Evolutionary conservation across 495 filamentous ascomycete genomes (phyloP).

Genomic region (Hypoxylon cercidicola): DNA sequence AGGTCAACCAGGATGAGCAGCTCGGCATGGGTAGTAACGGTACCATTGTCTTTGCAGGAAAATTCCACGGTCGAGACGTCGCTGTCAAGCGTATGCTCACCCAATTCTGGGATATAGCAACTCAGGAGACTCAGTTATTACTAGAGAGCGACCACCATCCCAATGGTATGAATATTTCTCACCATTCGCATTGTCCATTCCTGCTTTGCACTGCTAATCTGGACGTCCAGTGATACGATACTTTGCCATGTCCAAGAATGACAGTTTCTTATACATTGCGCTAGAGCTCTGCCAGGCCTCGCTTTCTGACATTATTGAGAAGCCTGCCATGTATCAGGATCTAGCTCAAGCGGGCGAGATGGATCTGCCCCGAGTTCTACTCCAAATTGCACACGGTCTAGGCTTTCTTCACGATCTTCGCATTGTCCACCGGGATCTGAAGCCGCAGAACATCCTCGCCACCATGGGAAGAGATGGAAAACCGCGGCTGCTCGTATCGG

Average conservation of each 20-base stretch:
- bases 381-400: conserved; percentile 87
- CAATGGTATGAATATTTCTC: conserved; percentile 63
- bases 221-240: conserved; percentile 81
- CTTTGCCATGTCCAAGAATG: conserved; percentile 86
- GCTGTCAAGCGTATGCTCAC: conserved; percentile 97
- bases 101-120: conserved; percentile 93
- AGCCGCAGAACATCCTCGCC: conserved; percentile 96
- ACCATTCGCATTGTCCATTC: background rate
- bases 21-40: conserved; percentile 86
- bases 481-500: conserved; percentile 88
- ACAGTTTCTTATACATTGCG: conserved; percentile 95
- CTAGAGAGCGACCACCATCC: conserved; percentile 94
- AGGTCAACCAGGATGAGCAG: conserved; percentile 76
- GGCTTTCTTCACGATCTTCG: conserved; percentile 89
- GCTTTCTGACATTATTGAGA: conserved; percentile 85
- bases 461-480: conserved; percentile 66
- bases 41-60: conserved; percentile 85
- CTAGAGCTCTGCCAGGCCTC: conserved; percentile 96
- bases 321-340: conserved; percentile 60
- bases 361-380: conserved; percentile 73
- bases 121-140: conserved; percentile 88
- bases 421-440: conserved; percentile 96
- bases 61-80: conserved; percentile 88
- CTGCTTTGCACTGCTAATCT: conserved; percentile 37
- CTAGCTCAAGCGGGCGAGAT: conserved; percentile 64